phyloP scores from a whole-genome alignment of 75 land plant species.

The Pinus tabuliformis region DNA sequence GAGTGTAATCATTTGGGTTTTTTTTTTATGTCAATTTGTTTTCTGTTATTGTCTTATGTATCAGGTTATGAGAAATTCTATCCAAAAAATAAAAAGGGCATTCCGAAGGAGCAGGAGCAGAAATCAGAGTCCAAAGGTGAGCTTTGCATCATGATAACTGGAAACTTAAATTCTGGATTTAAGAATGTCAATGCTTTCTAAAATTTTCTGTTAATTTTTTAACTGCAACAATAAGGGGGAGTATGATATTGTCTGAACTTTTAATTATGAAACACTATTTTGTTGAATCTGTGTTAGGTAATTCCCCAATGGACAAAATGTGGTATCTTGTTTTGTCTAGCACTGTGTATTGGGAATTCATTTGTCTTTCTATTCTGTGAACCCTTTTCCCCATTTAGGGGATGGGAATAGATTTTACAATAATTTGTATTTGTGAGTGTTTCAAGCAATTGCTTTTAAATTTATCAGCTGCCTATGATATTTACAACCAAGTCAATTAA shows the following conservation, averaged over 20 bases:
- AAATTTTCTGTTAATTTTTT: too few relatives aligned
- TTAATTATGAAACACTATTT: neutral
- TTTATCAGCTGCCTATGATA: too few relatives aligned
- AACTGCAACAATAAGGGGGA: neutral
- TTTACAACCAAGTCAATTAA: too few relatives aligned
- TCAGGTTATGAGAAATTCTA: constrained; percentile 89
- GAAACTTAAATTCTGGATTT: neutral
- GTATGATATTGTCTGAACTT: neutral
- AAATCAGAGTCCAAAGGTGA: constrained; percentile 76
- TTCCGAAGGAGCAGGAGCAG: constrained; percentile 57
- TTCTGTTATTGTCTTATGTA: neutral
- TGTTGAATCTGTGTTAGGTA: neutral
- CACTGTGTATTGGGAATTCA: too few relatives aligned
- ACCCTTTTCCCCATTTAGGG: too few relatives aligned
- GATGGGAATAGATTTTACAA: too few relatives aligned
- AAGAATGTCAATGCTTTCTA: neutral
- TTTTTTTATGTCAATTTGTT: neutral
- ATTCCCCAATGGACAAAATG: too few relatives aligned
- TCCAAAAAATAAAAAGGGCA: constrained; percentile 85
- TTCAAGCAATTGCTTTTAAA: too few relatives aligned
- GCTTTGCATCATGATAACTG: neutral
- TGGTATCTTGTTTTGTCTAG: too few relatives aligned
- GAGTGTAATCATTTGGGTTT: neutral
- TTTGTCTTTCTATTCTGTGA: too few relatives aligned
- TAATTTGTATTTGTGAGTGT: too few relatives aligned